Base-by-base conservation (phyloP, 2,329 filamentous ascomycete genomes). In the Aspergillus pseudoglaucus region DNA sequence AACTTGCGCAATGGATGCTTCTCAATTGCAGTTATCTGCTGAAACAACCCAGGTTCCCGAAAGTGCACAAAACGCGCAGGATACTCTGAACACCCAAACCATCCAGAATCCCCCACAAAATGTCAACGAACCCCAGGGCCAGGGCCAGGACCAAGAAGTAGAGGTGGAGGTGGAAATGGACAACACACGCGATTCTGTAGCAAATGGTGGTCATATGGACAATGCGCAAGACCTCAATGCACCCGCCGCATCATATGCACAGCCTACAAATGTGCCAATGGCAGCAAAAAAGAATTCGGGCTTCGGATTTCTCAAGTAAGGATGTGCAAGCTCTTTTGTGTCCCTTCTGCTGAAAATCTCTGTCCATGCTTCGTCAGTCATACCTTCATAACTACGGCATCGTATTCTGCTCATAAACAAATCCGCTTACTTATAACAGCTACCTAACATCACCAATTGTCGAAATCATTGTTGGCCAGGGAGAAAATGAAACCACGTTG, bases 361-460 rank as follows among this genome's bases (percentile, higher is more conserved):
- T 45, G 17, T 40, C 20, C 33, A 15, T 32, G 10, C 12, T 38
- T 22, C 35, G 10, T 46, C 23, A 27, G 30, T 22, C 18, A 22
- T 23, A 4, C 40, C 9, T 27, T 35, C 47, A 33, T 44, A n/a
- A 9, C 32, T 17, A 15, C 38, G 37, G 17, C 8, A 45, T 22
- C 22, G 8, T 23, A 30, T 17, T 17, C 33, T 37, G 14, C 7
- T 22, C 12, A 25, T 12, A 30, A 17, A 46, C 44, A 17, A 20
- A 30, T 41, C 23, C 17, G 25, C 53, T 57, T 41, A 58, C 25
- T 15, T 18, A 30, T 14, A 22, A 12, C 38, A 69, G 67, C 23
- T 87, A 85, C 58, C 74, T 90, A 18, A 78, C 75, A 53, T 88
- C 84, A 53, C 85, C 87, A 0, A 75, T 88, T 9, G 80, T 90